A percentile compares a stretch with the other conserved stretches of the same genome.
These are phyloP conservation scores for Drechslera avenae DNA, from an alignment of 2,329 filamentous ascomycete species.

Conservation along the genomic window DNA sequence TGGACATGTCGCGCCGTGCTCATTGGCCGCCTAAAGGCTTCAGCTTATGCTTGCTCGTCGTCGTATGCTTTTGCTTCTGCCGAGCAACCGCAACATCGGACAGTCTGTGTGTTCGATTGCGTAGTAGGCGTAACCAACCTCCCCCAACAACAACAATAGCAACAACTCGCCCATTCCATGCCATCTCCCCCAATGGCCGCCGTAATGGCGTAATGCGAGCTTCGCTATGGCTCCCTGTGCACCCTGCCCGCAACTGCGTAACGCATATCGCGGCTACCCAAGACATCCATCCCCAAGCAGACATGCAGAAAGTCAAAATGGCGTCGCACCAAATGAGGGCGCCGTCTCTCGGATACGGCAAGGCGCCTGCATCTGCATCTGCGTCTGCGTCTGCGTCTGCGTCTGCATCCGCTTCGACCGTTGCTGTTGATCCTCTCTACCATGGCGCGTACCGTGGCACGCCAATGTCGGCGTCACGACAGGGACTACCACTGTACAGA, in stretches of 20 bases:
- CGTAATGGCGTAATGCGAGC: conserved; percentile 1
- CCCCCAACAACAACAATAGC: too few species aligned
- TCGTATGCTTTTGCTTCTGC: conserved; percentile 5
- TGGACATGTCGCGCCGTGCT: conserved; percentile 12
- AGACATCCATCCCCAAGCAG: conserved; percentile 34
- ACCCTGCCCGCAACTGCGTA: conserved; percentile 29
- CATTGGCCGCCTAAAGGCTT: conserved; percentile 19
- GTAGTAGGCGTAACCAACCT: too few species aligned
- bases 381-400: conserved; percentile 1
- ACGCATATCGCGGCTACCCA: conserved; percentile 28
- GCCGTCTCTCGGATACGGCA: conserved; percentile 17
- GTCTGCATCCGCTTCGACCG: conserved; percentile 23
- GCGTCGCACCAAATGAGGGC: conserved; percentile 28
- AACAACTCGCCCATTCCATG: not conserved
- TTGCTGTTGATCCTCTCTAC: conserved; percentile 32
- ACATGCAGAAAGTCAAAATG: conserved; percentile 11
- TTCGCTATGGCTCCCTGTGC: conserved; percentile 27
- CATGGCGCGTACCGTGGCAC: conserved; percentile 30
- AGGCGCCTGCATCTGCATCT: conserved; percentile 18
- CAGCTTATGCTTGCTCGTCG: conserved; percentile 15
- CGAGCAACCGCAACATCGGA: conserved; percentile 13
- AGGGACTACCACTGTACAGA: conserved; percentile 12
- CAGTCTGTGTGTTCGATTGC: conserved; percentile 20
- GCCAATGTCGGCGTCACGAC: conserved; percentile 24
- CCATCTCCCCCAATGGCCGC: not conserved